Evolutionary conservation across 306 rosid species (phyloP), one percentile per base, ranked within the genome.

Genomic region (Myrica gale): DNA sequence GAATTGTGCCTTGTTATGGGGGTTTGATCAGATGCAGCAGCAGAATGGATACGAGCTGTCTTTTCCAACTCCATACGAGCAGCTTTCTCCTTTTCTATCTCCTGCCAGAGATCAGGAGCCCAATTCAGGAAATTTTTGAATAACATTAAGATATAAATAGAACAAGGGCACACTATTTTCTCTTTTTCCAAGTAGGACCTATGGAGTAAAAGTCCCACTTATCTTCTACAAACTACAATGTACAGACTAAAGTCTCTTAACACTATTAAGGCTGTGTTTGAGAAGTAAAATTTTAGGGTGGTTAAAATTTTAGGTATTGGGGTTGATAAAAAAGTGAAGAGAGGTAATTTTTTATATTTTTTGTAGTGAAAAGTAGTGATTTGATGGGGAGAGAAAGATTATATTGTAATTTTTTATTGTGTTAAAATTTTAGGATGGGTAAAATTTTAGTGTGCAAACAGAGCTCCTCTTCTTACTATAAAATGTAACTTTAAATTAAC

Each of bases 1-100:
- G 97, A 83, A 86, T 60, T 85, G 68, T 76, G 88, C 88, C 87
- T 85, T 69, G 79, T 81, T 76, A 76, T 17, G 46, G 88, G 63
- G 74, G 85, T 76, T 81, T 88, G 97, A 82, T 89, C 91, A 72
- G 97, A 82, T 74, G 71, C 78, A 54, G 87, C 76, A 43, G 83
- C 76, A 78, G 96, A 76, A 41, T 81, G 83, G 73, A 56, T 85
- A 37, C 74, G 91, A 75, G 81, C 81, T 66, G 86, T 82, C 87
- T 83, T 96, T 86, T 96, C 99, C 93, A 92, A 84, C 43, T 96
- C 99, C 68, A 82, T 66, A 77, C 97, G 91, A 72, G 97, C 94
- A 69, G 91, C 89, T 87, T 86, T 96, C 92, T 92, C 99, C 85
- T 82, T 96, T 82, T 92, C 98, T 61, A 96, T 81, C 83, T 96